Evolutionary conservation across 495 filamentous ascomycete species (phyloP), one percentile per base, ranked within the genome.

Genomic region (Penicillium ucsense): DNA sequence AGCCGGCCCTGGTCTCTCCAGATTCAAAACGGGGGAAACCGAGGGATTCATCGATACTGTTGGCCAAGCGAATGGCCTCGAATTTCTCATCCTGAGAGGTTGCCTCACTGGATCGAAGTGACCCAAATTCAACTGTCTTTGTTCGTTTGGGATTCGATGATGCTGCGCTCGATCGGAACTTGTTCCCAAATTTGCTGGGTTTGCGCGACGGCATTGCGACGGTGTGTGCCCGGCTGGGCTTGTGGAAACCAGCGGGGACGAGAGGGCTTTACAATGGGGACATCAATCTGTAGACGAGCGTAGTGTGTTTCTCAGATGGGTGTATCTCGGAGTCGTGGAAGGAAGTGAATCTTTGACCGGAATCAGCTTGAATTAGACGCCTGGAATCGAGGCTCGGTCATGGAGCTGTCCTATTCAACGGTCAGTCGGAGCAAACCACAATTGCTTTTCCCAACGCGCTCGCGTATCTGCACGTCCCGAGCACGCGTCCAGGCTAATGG

Each of bases 21-120:
- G 86, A 81, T 41, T 99, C 92, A 59, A 89, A 97, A 35, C 92
- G 84, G 12, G 82, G 78, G 63, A 99, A 99, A 20, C 91, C 92
- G 79, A 95, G 87, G 31, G 76, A 73, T 62, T 99, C 92, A 71
- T 97, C 92, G 60, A 99, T 99, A 53, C 77, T 76, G 66, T 95
- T 81, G 30, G 87, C 89, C 41, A 95, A 80, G 31, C 81, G 80
- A 40, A 82, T 81, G 28, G 88, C 80, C 71, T 97, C 89, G 64
- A 86, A 74, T 62, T 85, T 94, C 60, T 85, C 82, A 77, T 91
- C 86, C 57, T 85, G 81, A 4, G 84, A 89, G 4, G 88, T 97
- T 29, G 80, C 81, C 74, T 97, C 94, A 35, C 79, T 82, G 36
- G 79, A 77, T 28, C 84, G 81, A 41, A 89, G 71, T 35, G 85